phyloP scores from a whole-genome alignment of 345 rosid genomes.

The Gossypium thurberi region DNA sequence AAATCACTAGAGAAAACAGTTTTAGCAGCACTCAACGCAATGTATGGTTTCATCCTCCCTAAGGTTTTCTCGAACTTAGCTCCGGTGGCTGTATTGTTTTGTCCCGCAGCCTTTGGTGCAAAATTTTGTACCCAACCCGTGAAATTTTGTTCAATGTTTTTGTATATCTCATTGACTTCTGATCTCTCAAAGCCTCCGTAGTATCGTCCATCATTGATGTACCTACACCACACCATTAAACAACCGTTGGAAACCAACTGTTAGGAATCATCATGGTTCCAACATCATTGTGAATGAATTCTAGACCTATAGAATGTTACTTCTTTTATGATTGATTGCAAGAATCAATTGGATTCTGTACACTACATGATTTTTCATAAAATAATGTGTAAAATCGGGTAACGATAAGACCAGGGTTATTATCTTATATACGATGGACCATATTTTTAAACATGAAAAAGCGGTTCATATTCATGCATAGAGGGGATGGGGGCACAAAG shows the following conservation, averaged over 20 bases:
- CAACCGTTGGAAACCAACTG: background rate
- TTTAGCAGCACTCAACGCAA: constrained; percentile 13
- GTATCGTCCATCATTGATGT: constrained; percentile 23
- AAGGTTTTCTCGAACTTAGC: constrained; percentile 19
- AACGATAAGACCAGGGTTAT: too few relatives aligned
- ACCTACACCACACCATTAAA: constrained; percentile 13
- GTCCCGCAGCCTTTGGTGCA: constrained; percentile 14
- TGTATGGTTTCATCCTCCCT: constrained; percentile 18
- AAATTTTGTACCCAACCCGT: constrained; percentile 17
- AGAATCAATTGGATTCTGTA: too few relatives aligned
- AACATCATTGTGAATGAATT: background rate
- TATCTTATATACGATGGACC: too few relatives aligned
- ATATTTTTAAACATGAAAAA: too few relatives aligned
- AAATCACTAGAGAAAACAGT: constrained; percentile 24
- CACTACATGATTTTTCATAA: too few relatives aligned
- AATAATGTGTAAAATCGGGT: too few relatives aligned
- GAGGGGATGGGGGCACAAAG: background rate
- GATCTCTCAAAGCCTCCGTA: constrained; percentile 21
- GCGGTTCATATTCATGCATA: background rate
- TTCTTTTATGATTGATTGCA: too few relatives aligned
- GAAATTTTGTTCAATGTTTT: constrained; percentile 18
- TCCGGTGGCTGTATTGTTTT: constrained; percentile 16
- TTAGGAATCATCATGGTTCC: background rate
- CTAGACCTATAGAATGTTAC: too few relatives aligned
- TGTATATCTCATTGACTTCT: background rate